Percentiles rank a stretch among this genome's conserved stretches.
phyloP scores from a whole-genome alignment of 331 rosid species.

The Dryas integrifolia region DNA sequence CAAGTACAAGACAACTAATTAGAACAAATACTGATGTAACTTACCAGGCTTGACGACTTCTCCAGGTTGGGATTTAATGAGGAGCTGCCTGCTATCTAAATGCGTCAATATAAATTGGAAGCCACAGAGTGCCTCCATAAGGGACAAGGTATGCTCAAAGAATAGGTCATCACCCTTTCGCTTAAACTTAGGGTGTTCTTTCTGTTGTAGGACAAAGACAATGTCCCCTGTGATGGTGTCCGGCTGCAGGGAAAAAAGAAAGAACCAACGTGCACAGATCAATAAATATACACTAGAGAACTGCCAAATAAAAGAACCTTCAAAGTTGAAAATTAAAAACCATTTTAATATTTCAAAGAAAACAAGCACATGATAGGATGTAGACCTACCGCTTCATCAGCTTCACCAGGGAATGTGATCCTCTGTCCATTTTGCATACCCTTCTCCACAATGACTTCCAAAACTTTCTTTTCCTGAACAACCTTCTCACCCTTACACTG shows the following conservation, averaged over 20 bases:
- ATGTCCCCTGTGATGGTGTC: slow-evolving; percentile 82
- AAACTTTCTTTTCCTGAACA: slow-evolving; percentile 89
- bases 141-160: slow-evolving; percentile 66
- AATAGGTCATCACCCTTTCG: slow-evolving; percentile 73
- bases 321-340: background rate
- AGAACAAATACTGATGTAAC: background rate
- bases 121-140: slow-evolving; percentile 75
- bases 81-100: slow-evolving; percentile 78
- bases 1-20: background rate
- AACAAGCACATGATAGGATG: background rate
- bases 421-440: slow-evolving; percentile 84
- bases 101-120: slow-evolving; percentile 68
- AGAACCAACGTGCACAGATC: background rate
- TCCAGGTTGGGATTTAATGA: slow-evolving; percentile 77
- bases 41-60: slow-evolving; percentile 83
- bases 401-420: slow-evolving; percentile 96
- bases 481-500: slow-evolving; percentile 93
- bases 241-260: slow-evolving; percentile 49
- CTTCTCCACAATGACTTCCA: slow-evolving; percentile 82
- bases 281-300: background rate
- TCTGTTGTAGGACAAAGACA: slow-evolving; percentile 76
- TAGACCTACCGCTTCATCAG: slow-evolving; percentile 78
- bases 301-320: background rate
- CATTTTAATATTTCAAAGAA: background rate
- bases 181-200: slow-evolving; percentile 77